A percentile compares a stretch with the other conserved stretches of the same genome.
phyloP scores from a whole-genome alignment of 495 filamentous ascomycete genomes.

The Aspergillus homomorphus region DNA sequence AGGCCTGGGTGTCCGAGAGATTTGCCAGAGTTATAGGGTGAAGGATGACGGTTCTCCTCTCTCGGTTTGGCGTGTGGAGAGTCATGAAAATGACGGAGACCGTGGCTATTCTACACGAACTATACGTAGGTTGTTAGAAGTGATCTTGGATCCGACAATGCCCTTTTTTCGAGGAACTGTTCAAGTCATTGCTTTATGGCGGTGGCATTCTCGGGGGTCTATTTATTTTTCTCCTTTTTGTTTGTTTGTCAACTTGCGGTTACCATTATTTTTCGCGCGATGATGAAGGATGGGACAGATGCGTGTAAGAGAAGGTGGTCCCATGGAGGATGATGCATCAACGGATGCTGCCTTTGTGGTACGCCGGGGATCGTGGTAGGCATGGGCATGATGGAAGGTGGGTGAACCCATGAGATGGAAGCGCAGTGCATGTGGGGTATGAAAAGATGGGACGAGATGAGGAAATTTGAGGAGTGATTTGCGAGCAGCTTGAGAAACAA shows the following conservation, averaged over 20 bases:
- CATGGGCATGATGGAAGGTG: neutral
- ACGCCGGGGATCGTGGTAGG: neutral
- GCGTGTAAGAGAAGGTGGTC: neutral
- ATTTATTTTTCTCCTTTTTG: slow-evolving; percentile 12
- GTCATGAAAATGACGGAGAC: neutral
- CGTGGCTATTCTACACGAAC: neutral
- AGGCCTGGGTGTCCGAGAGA: neutral
- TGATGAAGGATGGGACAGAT: slow-evolving; percentile 3
- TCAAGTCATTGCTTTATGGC: slow-evolving; percentile 9
- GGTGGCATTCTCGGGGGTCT: slow-evolving; percentile 11
- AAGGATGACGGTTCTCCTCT: neutral
- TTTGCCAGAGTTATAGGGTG: neutral
- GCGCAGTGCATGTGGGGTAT: neutral
- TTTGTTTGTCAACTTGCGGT: slow-evolving; percentile 6
- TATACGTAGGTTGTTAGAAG: slow-evolving; percentile 9
- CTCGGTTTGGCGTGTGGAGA: slow-evolving; percentile 3
- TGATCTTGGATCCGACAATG: slow-evolving; percentile 5
- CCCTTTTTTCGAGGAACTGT: slow-evolving; percentile 2
- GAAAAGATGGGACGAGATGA: neutral
- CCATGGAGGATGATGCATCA: neutral
- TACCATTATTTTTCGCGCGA: slow-evolving; percentile 5
- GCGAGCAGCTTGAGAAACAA: slow-evolving; percentile 2
- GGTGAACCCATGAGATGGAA: neutral
- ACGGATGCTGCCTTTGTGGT: neutral
- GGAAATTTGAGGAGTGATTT: slow-evolving; percentile 1